phyloP scores from a whole-genome alignment of 805 yeast genomes.

The Pichia paraexigua region DNA sequence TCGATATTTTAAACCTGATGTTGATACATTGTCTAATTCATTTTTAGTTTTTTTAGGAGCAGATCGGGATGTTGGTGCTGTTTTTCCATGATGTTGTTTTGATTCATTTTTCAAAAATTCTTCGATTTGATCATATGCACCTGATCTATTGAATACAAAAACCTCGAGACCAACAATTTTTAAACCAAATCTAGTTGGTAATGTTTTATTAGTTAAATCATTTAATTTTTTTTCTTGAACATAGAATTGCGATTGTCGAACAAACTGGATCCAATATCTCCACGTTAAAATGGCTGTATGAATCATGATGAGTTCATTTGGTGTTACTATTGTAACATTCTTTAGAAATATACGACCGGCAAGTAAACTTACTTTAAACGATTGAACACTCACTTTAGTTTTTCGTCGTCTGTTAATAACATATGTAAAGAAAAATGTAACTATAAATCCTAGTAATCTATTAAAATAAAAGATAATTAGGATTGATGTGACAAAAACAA shows the following conservation, averaged over 20 bases:
- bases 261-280: conserved; percentile 74
- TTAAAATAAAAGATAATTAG: conserved; percentile 70
- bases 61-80: not conserved
- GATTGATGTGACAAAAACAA: conserved; percentile 53
- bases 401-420: conserved; percentile 56
- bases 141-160: conserved; percentile 72
- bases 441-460: conserved; percentile 53
- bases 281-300: conserved; percentile 74
- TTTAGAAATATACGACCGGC: conserved; percentile 80
- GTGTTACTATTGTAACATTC: conserved; percentile 65
- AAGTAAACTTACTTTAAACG: conserved; percentile 66
- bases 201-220: conserved; percentile 32
- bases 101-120: conserved; percentile 7
- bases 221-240: conserved; percentile 17
- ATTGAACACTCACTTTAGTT: conserved; percentile 57
- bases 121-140: conserved; percentile 50
- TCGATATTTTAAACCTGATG: not conserved
- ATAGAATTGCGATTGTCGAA: conserved; percentile 33
- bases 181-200: conserved; percentile 50
- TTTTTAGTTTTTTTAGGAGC: not conserved
- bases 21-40: not conserved
- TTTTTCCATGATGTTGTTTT: not conserved
- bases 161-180: conserved; percentile 72
- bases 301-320: conserved; percentile 62
- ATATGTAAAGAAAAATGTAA: conserved; percentile 45